A percentile compares a stretch with the other conserved stretches of the same genome.
Conservation (phyloP, 176 grass and related monocot genomes). For the Carex myosuroides region DNA sequence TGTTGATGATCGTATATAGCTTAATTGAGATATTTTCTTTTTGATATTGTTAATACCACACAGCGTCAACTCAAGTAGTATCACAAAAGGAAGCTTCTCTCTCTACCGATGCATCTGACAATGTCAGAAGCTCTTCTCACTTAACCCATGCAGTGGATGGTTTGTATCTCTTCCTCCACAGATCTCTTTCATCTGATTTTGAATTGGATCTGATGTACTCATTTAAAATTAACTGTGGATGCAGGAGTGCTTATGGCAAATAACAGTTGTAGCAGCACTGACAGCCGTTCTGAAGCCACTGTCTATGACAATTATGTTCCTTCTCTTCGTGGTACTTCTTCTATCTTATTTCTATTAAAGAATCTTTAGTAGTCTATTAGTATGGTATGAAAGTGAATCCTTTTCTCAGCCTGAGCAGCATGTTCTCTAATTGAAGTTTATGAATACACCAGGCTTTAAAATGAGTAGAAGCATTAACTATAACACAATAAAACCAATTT, state of each 20-base stretch:
- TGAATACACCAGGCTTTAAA: background rate
- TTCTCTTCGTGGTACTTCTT: constrained; percentile 41
- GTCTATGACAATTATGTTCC: constrained; percentile 48
- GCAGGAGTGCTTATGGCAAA: constrained; percentile 20
- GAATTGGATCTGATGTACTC: constrained; percentile 3
- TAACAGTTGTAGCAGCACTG: constrained; percentile 54
- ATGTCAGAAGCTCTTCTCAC: too few species aligned
- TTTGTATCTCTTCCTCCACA: constrained; percentile 4
- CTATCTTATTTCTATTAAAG: background rate
- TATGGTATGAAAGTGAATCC: background rate
- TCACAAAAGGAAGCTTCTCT: constrained; percentile 19
- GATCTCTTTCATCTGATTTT: background rate
- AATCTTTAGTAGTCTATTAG: background rate
- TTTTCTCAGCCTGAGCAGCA: background rate
- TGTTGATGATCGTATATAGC: background rate
- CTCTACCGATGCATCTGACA: background rate
- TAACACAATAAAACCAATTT: background rate
- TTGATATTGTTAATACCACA: constrained; percentile 7
- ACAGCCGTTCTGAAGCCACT: constrained; percentile 47
- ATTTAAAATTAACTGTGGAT: constrained; percentile 10
- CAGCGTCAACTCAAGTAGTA: background rate
- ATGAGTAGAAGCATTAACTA: background rate
- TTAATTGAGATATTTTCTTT: background rate
- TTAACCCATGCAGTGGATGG: background rate
- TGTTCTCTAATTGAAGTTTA: background rate